These are phyloP conservation scores for Takashimella koratensis DNA, from an alignment of 1,284 basidiomycete genomes.

Conservation along the genomic window DNA sequence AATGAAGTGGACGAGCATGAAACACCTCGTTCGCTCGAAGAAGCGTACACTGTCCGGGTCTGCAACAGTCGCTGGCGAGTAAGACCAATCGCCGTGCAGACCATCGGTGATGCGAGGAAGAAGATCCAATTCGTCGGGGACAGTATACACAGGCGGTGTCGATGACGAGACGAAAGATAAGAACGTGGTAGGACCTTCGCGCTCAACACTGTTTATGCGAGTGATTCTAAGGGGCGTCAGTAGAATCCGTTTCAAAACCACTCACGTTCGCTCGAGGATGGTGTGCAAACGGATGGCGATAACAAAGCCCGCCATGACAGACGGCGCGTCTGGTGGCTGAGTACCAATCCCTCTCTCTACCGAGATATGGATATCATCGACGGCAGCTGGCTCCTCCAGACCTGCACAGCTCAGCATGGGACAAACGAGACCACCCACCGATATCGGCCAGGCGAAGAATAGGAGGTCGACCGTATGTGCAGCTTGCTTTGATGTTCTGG, in stretches of 20 bases:
- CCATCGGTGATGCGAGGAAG: slow-evolving; percentile 26
- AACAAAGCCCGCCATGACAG: slow-evolving; percentile 34
- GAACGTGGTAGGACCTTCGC: slow-evolving; percentile 11
- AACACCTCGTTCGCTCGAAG: slow-evolving; percentile 35
- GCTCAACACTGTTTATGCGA: slow-evolving; percentile 12
- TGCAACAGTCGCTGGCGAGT: slow-evolving; percentile 25
- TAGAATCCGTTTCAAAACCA: background rate
- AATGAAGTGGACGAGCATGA: slow-evolving; percentile 31
- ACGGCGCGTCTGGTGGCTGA: slow-evolving; percentile 27
- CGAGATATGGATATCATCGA: slow-evolving; percentile 33
- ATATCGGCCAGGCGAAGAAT: slow-evolving; percentile 29
- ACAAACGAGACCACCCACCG: background rate
- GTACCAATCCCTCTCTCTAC: slow-evolving; percentile 26
- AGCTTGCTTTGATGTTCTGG: slow-evolving; percentile 31
- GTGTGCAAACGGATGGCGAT: slow-evolving; percentile 30
- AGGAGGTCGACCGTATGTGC: slow-evolving; percentile 31
- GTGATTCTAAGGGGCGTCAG: slow-evolving; percentile 23
- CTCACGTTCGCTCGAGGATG: slow-evolving; percentile 30
- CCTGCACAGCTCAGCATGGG: slow-evolving; percentile 8
- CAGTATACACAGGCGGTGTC: slow-evolving; percentile 8
- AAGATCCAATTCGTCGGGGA: slow-evolving; percentile 26
- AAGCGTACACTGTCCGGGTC: slow-evolving; percentile 33
- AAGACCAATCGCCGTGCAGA: slow-evolving; percentile 33
- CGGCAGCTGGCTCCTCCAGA: slow-evolving; percentile 29
- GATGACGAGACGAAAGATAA: slow-evolving; percentile 18